A percentile compares a stretch with the other conserved stretches of the same genome.
Evolutionary conservation across 768 basidiomycete genomes (phyloP).

Genomic region (Suillus sp.): DNA sequence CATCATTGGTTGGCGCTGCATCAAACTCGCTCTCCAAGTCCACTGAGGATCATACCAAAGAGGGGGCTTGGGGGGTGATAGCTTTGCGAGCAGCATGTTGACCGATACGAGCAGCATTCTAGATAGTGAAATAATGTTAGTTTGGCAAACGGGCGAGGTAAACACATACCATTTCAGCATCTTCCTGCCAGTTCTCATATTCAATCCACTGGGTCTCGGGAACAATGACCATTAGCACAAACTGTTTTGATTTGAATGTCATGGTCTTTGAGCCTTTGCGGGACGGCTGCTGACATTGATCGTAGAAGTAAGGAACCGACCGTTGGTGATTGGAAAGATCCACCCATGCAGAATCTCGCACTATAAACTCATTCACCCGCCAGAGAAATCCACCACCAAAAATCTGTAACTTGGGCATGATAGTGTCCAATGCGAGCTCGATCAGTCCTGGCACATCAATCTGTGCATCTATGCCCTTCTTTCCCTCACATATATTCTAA

Average conservation of each 20-base stretch:
- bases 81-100: slow-evolving; percentile 1
- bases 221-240: slow-evolving; percentile 8
- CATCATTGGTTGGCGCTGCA: not conserved
- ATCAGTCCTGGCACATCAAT: slow-evolving; percentile 2
- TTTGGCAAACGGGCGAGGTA: not conserved
- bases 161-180: not conserved
- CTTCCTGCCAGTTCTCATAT: slow-evolving; percentile 4
- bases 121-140: not conserved
- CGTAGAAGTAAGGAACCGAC: slow-evolving; percentile 10
- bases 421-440: not conserved
- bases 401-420: slow-evolving; percentile 3
- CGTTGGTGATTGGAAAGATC: slow-evolving; percentile 3
- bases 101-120: slow-evolving; percentile 6
- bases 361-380: slow-evolving; percentile 12
- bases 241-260: slow-evolving; percentile 13
- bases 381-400: slow-evolving; percentile 12
- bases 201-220: slow-evolving; percentile 14
- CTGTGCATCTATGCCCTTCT: slow-evolving; percentile 13
- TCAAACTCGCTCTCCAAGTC: not conserved
- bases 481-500: slow-evolving; percentile 16
- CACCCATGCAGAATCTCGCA: slow-evolving; percentile 14
- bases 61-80: not conserved
- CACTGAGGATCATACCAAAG: not conserved
- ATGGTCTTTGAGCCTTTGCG: slow-evolving; percentile 6
- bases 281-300: slow-evolving; percentile 7